Evolutionary conservation across 352 stramenopile species (phyloP).

Genomic region (Vaucheria bursata): DNA sequence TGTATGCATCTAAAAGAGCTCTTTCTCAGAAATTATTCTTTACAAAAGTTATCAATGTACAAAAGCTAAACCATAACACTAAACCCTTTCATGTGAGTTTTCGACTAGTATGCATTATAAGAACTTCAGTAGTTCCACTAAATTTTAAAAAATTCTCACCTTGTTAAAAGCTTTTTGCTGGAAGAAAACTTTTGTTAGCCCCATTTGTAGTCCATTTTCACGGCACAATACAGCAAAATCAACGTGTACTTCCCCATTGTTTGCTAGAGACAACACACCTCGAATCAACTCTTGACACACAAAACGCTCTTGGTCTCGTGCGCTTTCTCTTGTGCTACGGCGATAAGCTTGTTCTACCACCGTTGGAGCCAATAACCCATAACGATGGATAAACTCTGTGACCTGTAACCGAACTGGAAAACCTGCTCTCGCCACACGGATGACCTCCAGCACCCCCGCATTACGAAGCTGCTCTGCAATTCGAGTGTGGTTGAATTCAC

Average conservation of each 20-base stretch:
- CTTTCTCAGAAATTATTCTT: no score
- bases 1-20: no score
- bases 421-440: conserved; percentile 88
- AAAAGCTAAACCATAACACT: no score
- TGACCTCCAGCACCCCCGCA: conserved; percentile 90
- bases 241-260: background rate
- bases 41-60: no score
- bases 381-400: conserved; percentile 48
- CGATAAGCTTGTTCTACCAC: conserved; percentile 32
- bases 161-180: conserved; percentile 47
- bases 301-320: conserved; percentile 30
- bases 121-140: no score
- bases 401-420: conserved; percentile 85
- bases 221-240: conserved; percentile 33
- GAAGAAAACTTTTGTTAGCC: conserved; percentile 47
- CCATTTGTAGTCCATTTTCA: conserved; percentile 45
- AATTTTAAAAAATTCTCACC: background rate
- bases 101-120: no score
- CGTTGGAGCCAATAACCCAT: conserved; percentile 37
- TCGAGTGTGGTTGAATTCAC: conserved; percentile 59
- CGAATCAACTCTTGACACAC: conserved; percentile 38
- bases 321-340: conserved; percentile 22
- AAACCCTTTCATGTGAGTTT: no score
- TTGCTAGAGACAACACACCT: conserved; percentile 14
- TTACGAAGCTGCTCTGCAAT: conserved; percentile 78